Conservation (phyloP, 768 basidiomycete genomes). For the Rhodosporidiobolus sp. region DNA sequence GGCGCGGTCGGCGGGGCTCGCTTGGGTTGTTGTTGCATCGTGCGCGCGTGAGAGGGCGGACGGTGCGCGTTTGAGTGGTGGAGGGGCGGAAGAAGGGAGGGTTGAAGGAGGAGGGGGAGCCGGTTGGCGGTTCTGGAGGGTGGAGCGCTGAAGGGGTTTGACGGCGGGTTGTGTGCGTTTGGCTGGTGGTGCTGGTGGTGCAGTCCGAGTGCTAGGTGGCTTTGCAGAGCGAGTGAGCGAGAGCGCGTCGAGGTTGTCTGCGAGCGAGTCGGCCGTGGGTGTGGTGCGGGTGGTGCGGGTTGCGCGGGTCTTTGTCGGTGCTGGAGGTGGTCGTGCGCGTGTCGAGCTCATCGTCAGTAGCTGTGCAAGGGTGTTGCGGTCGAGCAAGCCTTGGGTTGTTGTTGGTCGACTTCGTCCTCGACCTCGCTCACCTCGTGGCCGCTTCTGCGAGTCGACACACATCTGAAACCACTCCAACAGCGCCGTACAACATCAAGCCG, state of each 20-base stretch:
- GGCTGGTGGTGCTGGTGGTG: background rate
- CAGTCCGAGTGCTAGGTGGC: too few species aligned
- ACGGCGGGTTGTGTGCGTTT: background rate
- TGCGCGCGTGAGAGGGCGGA: background rate
- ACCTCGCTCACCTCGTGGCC: too few species aligned
- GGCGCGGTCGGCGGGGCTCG: slow-evolving; percentile 14
- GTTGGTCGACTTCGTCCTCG: background rate
- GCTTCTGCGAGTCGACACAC: too few species aligned
- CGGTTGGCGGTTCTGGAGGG: background rate
- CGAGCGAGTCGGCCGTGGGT: slow-evolving; percentile 7
- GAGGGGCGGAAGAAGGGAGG: background rate
- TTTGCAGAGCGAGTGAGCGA: background rate
- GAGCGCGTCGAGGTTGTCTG: slow-evolving; percentile 4
- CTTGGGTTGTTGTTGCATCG: too few species aligned
- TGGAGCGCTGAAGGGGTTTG: background rate
- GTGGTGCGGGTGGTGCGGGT: background rate
- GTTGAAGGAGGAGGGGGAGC: background rate
- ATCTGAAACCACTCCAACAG: background rate
- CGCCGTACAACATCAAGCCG: too few species aligned
- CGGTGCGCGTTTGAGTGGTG: background rate
- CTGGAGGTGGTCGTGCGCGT: background rate
- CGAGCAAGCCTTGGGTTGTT: background rate
- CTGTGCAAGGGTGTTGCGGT: background rate
- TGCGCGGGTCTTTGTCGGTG: slow-evolving; percentile 11
- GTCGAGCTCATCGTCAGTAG: background rate